Percentiles rank a stretch among this genome's conserved stretches.
phyloP scores from a whole-genome alignment of 305 asterid species.

The Fraxinus dipetala region DNA sequence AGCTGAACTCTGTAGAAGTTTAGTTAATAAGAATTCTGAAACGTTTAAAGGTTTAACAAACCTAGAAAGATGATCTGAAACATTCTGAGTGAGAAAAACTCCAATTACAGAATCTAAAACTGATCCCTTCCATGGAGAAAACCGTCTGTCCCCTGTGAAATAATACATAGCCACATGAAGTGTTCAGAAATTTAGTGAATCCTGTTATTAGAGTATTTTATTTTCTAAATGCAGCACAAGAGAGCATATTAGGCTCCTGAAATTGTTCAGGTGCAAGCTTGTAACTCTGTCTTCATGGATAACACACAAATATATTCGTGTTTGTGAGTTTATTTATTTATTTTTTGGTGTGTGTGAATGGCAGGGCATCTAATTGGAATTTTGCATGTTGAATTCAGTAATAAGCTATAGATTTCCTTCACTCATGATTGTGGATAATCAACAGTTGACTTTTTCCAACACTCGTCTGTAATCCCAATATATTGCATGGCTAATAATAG shows the following conservation, averaged over 20 bases:
- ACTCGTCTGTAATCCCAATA: not conserved
- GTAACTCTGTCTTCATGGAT: not conserved
- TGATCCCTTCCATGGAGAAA: constrained; percentile 30
- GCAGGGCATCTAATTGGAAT: not conserved
- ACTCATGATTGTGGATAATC: not conserved
- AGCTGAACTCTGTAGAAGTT: constrained; percentile 15
- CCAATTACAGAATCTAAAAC: constrained; percentile 26
- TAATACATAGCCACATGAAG: constrained; percentile 21
- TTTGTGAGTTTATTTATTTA: not conserved
- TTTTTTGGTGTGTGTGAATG: not conserved
- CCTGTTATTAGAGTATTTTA: not conserved
- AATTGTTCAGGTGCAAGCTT: not conserved
- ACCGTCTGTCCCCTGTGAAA: constrained; percentile 28
- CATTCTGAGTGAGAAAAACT: constrained; percentile 63
- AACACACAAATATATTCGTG: not conserved
- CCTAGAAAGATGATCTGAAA: constrained; percentile 99
- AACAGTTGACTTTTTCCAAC: not conserved
- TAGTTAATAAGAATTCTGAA: not conserved
- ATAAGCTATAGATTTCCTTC: not conserved
- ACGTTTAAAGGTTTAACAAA: constrained; percentile 22
- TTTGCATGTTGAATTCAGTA: not conserved
- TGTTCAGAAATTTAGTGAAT: not conserved
- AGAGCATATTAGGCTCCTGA: not conserved
- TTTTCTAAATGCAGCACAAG: not conserved
- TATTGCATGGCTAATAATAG: not conserved